Evolutionary conservation across 345 rosid genomes (phyloP), one percentile per base, ranked within the genome.

Genomic region (Microcos paniculata): DNA sequence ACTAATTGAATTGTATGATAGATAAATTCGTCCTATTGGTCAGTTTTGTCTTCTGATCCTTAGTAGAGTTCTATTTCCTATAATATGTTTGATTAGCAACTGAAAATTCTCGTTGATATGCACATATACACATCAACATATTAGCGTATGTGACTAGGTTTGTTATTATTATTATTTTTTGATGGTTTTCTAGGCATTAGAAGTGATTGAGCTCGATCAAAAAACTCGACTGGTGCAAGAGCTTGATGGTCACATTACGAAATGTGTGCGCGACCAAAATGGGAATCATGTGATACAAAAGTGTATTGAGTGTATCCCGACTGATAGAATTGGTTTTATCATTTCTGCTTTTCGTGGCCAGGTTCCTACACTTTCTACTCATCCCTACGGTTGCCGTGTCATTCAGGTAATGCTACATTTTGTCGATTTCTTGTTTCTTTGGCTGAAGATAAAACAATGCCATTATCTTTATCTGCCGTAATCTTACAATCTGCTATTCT

Each of bases 351-450:
- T 96, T 74, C 83, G 81, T 72, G 93, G 94, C 73, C 97, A 96
- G 78, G 99, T 94, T 59, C 92, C 92, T 45, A 76, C 76, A 26
- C 98, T 96, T 77, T 90, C 99, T 62, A 90, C 88, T 70, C 98
- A 94, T 89, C 98, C 99, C 8, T 96, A 96, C 75, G 99, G 99
- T 55, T 96, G 99, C 70, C 97, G 98, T 78, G 99, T 96, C 58
- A 89, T 96, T 78, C 98, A 96, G 93, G 99, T 94, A 84, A 71
- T 52, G 61, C 8, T 62, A 30, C 58, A 26, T 65, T 31, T 65
- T 73, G 57, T 77, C 48, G 28, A 63, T 23, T 26, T 52, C 72
- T 79, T 18, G 59, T 42, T 21, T 61, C 51, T 2, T 61, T 53
- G 43, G 57, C 23, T 76, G 62, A 73, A 42, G 19, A 45, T 78